Evolutionary conservation across 768 basidiomycete genomes (phyloP).

Genomic region (Panaeolus papilionaceus): DNA sequence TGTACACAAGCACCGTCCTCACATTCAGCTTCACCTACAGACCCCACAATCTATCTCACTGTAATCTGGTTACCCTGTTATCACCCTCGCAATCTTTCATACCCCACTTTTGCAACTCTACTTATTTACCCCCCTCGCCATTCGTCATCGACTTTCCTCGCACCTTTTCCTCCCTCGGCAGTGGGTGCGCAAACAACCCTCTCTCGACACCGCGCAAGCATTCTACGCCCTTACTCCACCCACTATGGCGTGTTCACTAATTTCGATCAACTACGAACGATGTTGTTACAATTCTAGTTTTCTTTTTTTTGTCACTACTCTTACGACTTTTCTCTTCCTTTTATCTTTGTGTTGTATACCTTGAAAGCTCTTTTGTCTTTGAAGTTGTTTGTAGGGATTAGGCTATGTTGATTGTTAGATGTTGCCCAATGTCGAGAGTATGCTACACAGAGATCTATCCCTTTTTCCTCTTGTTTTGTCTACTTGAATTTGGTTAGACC

Average conservation of each 20-base stretch:
- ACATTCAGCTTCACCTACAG: not conserved
- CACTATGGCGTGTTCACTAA: slow-evolving; percentile 4
- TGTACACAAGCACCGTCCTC: not conserved
- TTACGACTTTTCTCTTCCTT: not conserved
- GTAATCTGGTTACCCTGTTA: slow-evolving; percentile 8
- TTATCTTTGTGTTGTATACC: not conserved
- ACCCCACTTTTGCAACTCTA: slow-evolving; percentile 7
- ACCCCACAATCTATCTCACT: not conserved
- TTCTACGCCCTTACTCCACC: not conserved
- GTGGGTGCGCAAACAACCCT: not conserved
- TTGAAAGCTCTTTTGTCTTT: not conserved
- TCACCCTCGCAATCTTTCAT: slow-evolving; percentile 6
- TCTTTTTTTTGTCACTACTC: not conserved
- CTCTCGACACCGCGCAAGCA: not conserved
- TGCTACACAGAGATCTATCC: not conserved
- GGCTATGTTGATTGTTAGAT: not conserved
- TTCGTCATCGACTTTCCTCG: not conserved
- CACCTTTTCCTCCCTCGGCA: not conserved
- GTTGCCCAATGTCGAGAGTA: not conserved
- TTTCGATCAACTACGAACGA: slow-evolving; percentile 12
- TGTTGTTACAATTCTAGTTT: slow-evolving; percentile 10
- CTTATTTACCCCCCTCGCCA: not conserved
- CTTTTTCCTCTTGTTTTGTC: not conserved
- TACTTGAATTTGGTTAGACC: not conserved
- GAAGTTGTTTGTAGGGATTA: not conserved